A percentile compares a stretch with the other conserved stretches of the same genome.
Conservation (phyloP, 2,329 filamentous ascomycete species). For the Paracorniculantispora psalliotae region DNA sequence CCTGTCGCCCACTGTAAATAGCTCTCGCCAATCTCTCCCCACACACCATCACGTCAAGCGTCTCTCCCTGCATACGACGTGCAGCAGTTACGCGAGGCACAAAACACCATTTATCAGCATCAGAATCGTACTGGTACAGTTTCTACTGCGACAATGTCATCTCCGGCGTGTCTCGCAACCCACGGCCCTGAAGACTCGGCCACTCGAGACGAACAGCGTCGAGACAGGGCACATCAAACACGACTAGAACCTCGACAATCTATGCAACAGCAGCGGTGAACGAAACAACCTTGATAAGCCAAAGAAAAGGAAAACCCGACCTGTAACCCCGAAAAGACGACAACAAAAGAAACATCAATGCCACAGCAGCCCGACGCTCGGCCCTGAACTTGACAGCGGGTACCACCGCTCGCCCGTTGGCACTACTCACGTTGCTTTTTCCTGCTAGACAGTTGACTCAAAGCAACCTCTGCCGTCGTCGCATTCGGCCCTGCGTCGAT, state of each 20-base stretch:
- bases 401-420: neutral
- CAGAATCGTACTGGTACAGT: neutral
- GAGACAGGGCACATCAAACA: neutral
- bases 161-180: neutral
- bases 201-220: neutral
- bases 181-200: neutral
- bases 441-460: neutral
- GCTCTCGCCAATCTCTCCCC: neutral
- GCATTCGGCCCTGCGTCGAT: neutral
- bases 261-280: neutral
- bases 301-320: neutral
- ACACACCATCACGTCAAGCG: neutral
- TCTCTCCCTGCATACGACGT: neutral
- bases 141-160: neutral
- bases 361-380: neutral
- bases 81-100: neutral
- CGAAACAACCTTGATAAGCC: neutral
- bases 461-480: neutral
- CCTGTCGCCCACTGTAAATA: neutral
- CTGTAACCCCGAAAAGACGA: neutral
- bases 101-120: neutral
- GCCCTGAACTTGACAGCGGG: neutral
- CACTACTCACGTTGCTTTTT: neutral
- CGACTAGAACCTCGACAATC: neutral
- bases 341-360: neutral